phyloP scores from a whole-genome alignment of 257 asterid species.

The Anisodus acutangulus region DNA sequence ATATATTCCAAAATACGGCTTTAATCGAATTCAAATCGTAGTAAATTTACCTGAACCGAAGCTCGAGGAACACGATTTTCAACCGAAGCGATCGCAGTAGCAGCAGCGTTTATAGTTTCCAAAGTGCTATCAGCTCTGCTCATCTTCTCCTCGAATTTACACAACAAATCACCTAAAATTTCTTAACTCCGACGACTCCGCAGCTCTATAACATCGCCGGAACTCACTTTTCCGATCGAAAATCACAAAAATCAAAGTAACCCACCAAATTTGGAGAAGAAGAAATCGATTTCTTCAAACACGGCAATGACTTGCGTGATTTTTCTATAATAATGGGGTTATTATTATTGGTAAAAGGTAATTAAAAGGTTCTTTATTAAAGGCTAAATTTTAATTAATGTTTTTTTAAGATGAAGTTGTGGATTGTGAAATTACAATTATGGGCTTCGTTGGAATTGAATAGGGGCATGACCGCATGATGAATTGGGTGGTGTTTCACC shows the following conservation, averaged over 20 bases:
- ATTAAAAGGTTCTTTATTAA: constrained; percentile 5
- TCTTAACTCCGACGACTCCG: not conserved
- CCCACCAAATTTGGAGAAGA: constrained; percentile 23
- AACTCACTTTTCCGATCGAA: not conserved
- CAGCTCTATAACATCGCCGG: not conserved
- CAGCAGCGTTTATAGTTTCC: constrained; percentile 94
- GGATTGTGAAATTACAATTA: constrained; percentile 34
- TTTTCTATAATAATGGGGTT: constrained; percentile 29
- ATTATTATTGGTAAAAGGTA: no score
- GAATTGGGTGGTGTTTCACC: constrained; percentile 27
- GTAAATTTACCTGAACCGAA: constrained; percentile 57
- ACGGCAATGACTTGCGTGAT: constrained; percentile 62
- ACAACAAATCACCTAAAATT: not conserved
- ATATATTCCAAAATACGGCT: not conserved
- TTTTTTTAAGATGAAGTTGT: not conserved
- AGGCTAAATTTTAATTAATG: not conserved
- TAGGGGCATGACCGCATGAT: not conserved
- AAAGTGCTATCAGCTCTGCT: constrained; percentile 51
- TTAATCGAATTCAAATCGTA: not conserved
- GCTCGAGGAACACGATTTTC: constrained; percentile 61
- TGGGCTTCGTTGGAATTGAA: constrained; percentile 33
- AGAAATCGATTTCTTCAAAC: constrained; percentile 40
- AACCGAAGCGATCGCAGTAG: constrained; percentile 78
- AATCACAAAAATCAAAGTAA: constrained; percentile 9
- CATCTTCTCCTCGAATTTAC: not conserved